Evolutionary conservation across 352 stramenopile genomes (phyloP), one percentile per base, ranked within the genome.

Genomic region (Thraustochytrium sp.): DNA sequence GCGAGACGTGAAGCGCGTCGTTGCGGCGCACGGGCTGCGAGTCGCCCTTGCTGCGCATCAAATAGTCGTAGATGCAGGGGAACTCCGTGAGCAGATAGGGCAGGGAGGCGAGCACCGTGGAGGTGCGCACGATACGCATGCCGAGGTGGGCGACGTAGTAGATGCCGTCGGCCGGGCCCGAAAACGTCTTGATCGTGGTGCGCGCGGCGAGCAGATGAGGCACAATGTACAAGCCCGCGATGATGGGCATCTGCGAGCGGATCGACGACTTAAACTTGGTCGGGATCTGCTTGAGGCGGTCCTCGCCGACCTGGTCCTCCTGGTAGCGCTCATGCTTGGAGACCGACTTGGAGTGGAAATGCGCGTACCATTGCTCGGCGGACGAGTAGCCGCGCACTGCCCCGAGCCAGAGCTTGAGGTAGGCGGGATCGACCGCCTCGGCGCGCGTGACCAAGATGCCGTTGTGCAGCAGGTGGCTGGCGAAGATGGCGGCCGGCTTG

Each of bases 401-500:
- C 13, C 42, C 21, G 11, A 80, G 68, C 68, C 68, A 80, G n/a
- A 80, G 53, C 13, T 34, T 23, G n/a, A 80, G 31, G 49, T 80
- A 80, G 26, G 44, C 40, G 26, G 68, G 68, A 11, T 80, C 68
- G 0, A 80, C 44, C 36, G 31, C 3, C 48, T 80, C 68, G 13
- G 68, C 68, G 9, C 53, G 48, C 13, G 31, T 72, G 2, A 64
- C 31, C n/a, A 80, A 34, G 21, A 80, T 31, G 46, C 40, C 31
- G 44, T 80, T 80, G 51, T 80, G 68, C 68, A 72, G 29, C n/a
- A 21, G 9, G 68, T 80, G 68, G 51, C 48, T 65, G n/a, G 38
- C 48, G 29, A 80, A 75, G 23, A 80, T 80, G 18, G 68, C 68
- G 21, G 51, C 46, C 11, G 68, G 68, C 11, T 80, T 18, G 0